phyloP scores from a whole-genome alignment of 2,329 filamentous ascomycete species.

The Ceratocystis alfenasii region DNA sequence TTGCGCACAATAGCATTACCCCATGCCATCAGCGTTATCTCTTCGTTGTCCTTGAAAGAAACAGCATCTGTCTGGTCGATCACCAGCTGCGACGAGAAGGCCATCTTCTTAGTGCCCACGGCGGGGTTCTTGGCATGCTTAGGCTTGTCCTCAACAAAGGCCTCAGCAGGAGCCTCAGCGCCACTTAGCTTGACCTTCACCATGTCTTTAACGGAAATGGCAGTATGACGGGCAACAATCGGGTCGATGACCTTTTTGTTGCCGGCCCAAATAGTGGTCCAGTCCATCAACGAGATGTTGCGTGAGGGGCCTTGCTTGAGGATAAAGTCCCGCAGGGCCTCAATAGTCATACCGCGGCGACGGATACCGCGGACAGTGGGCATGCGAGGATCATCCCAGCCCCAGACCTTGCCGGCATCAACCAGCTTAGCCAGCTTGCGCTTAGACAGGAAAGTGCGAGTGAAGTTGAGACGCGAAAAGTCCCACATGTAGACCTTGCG shows the following conservation, averaged over 20 bases:
- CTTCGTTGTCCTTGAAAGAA: slow-evolving; percentile 70
- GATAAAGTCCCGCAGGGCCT: slow-evolving; percentile 71
- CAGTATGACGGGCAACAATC: slow-evolving; percentile 60
- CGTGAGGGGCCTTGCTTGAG: slow-evolving; percentile 72
- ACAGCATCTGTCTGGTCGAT: slow-evolving; percentile 80
- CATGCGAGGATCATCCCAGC: slow-evolving; percentile 82
- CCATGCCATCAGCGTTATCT: slow-evolving; percentile 95
- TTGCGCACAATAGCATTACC: slow-evolving; percentile 55
- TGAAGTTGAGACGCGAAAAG: slow-evolving; percentile 74
- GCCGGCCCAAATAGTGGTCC: slow-evolving; percentile 58
- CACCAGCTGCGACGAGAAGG: slow-evolving; percentile 61
- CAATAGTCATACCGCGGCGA: slow-evolving; percentile 65
- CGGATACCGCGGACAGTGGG: slow-evolving; percentile 71
- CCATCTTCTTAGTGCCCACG: slow-evolving; percentile 75
- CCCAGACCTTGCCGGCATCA: slow-evolving; percentile 61
- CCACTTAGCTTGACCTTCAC: slow-evolving; percentile 61
- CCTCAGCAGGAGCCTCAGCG: slow-evolving; percentile 50
- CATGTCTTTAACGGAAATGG: slow-evolving; percentile 56
- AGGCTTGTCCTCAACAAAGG: slow-evolving; percentile 62
- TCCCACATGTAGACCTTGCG: slow-evolving; percentile 76
- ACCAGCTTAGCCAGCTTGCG: slow-evolving; percentile 77
- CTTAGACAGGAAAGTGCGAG: slow-evolving; percentile 72
- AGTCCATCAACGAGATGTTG: slow-evolving; percentile 75
- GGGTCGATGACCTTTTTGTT: slow-evolving; percentile 81
- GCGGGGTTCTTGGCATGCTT: slow-evolving; percentile 82